These are phyloP conservation scores for Orobanche coerulescens DNA, from an alignment of 257 asterid species.

Conservation along the genomic window DNA sequence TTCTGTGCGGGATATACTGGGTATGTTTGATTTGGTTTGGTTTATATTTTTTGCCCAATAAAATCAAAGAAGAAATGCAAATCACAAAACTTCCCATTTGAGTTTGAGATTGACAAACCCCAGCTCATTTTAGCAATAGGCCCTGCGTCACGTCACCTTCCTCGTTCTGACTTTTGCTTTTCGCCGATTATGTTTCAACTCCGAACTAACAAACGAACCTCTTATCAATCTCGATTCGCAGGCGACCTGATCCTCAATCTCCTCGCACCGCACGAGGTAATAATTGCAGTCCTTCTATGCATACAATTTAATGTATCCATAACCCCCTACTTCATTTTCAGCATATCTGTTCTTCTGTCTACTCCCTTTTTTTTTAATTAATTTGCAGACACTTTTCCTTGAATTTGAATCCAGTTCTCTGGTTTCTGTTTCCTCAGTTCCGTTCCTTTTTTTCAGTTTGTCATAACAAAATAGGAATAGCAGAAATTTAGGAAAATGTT, in stretches of 20 bases:
- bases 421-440: neutral
- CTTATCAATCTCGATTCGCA: neutral
- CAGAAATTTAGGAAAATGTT: slow-evolving; percentile 13
- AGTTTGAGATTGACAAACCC: neutral
- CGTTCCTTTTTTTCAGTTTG: neutral
- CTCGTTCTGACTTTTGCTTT: neutral
- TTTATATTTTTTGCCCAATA: no score
- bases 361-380: no score
- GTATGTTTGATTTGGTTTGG: no score
- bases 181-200: neutral
- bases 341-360: no score
- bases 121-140: slow-evolving; percentile 20
- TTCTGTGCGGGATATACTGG: no score
- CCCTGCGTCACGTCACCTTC: neutral
- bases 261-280: neutral
- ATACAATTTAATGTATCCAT: neutral
- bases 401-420: slow-evolving; percentile 2
- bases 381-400: neutral
- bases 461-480: neutral
- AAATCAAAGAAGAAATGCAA: no score
- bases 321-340: slow-evolving; percentile 1
- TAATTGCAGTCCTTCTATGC: neutral
- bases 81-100: no score
- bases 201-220: neutral
- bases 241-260: slow-evolving; percentile 5